Base-by-base conservation (phyloP, 163 green algal genomes). In the Scenedesmus sp. region DNA sequence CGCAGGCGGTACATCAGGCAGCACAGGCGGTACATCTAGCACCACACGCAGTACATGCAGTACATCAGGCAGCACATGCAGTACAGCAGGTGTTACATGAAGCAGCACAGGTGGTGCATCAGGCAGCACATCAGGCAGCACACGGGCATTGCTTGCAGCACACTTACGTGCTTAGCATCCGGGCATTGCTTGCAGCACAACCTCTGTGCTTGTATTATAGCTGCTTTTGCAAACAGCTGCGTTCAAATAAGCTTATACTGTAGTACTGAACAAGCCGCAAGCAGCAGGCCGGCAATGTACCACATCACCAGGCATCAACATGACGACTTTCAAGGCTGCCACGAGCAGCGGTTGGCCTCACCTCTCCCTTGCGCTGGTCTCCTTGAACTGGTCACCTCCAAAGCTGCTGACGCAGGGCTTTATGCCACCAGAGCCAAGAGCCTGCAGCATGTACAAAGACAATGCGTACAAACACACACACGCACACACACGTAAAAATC, bases 351-450 rank as follows among this genome's bases (percentile, higher is more conserved):
- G 72, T 33, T 42, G 78, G 22, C 0, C 78, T n/a, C 37, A 89
- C 86, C 88, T 65, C 81, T 92, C 88, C 7, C 61, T 42, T 7
- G 88, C 80, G 20, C 56, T 78, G 30, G 10, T 56, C 43, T 92
- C 88, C 42, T 56, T 83, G 78, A 91, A 91, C 59, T 92, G 88
- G n/a, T 91, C 84, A 53, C 83, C 84, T 61, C 83, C 83, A 65
- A 93, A 93, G 46, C 76, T 84, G 76, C 56, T 85, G 7, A 93
- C 83, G 46, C 83, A 90, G 59, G 83, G 83, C 78, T 93, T 93
- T 59, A 90, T 90, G 42, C 83, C 83, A 16, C 83, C 83, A 33
- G 83, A 90, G 43, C 89, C 83, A 4, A 90, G 53, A 2, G 83
- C 84, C 59, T 89, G 59, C 65, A 76, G 56, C 56, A 68, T 81